Percentiles rank a stretch among this genome's conserved stretches.
Evolutionary conservation across 2,329 filamentous ascomycete genomes (phyloP).

Genomic region (Xylariaceae sp.): DNA sequence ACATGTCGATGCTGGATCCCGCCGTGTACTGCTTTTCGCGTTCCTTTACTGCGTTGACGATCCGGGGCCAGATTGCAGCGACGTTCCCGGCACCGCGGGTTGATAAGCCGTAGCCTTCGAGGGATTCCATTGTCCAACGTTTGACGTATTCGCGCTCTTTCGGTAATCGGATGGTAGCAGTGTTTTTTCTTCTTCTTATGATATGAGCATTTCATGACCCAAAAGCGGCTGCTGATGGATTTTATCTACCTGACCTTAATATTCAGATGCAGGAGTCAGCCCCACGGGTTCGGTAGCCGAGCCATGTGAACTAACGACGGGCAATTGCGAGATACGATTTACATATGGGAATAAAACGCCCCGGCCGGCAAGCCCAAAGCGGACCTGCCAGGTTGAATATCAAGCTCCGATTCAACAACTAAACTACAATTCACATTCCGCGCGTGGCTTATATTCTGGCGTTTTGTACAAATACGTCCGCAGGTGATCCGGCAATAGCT

Average conservation of each 20-base stretch:
- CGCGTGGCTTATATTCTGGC: background rate
- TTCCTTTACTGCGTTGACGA: constrained; percentile 9
- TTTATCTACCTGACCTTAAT: no score
- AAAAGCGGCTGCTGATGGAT: background rate
- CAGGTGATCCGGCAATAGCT: background rate
- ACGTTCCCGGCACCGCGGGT: constrained; percentile 7
- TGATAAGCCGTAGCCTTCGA: constrained; percentile 6
- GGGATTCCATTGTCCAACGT: background rate
- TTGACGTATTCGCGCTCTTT: background rate
- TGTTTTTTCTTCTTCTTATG: no score
- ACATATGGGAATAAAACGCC: background rate
- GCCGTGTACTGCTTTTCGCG: background rate
- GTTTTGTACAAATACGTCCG: background rate
- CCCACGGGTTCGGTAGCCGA: background rate
- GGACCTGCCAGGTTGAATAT: background rate
- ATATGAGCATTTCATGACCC: background rate
- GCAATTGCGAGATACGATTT: background rate
- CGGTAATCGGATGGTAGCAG: no score
- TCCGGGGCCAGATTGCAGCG: constrained; percentile 10
- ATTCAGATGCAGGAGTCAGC: no score
- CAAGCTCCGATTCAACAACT: background rate
- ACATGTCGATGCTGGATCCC: constrained; percentile 8
- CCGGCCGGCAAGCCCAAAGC: background rate
- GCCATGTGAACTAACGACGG: background rate
- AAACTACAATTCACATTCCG: background rate